phyloP scores from a whole-genome alignment of 305 asterid genomes.

The Fraxinus dipetala region DNA sequence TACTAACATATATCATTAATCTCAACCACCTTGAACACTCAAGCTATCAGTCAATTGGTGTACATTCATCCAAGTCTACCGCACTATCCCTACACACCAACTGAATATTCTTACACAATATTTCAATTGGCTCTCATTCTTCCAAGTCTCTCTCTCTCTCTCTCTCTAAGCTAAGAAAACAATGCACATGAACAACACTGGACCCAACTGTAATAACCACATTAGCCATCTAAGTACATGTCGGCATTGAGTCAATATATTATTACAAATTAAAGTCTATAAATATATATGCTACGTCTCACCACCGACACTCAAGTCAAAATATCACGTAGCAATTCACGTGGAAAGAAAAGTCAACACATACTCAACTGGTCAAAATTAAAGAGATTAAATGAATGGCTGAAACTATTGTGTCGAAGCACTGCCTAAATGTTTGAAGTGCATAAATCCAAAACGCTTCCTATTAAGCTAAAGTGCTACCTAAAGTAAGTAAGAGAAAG shows the following conservation, averaged over 20 bases:
- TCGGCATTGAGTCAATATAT: background rate
- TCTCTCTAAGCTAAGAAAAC: constrained; percentile 11
- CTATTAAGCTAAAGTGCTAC: background rate
- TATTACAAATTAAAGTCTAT: background rate
- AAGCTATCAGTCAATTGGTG: constrained; percentile 18
- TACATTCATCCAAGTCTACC: constrained; percentile 6
- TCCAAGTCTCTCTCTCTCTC: constrained; percentile 38
- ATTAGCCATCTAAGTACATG: background rate
- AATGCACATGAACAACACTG: constrained; percentile 25
- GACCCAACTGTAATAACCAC: constrained; percentile 23
- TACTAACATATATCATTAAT: background rate
- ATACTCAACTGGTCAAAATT: background rate
- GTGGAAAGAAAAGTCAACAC: background rate
- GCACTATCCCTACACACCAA: constrained; percentile 11
- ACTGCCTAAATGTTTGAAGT: background rate
- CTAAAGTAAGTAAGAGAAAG: background rate
- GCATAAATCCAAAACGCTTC: background rate
- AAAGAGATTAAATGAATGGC: background rate
- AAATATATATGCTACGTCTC: no score
- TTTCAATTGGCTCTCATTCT: constrained; percentile 38
- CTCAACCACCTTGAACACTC: background rate
- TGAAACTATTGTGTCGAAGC: background rate
- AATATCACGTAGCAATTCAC: background rate
- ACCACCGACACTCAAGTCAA: background rate
- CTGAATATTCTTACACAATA: background rate